Evolutionary conservation across 2,329 filamentous ascomycete genomes (phyloP).

Genomic region (Onygena corvina): DNA sequence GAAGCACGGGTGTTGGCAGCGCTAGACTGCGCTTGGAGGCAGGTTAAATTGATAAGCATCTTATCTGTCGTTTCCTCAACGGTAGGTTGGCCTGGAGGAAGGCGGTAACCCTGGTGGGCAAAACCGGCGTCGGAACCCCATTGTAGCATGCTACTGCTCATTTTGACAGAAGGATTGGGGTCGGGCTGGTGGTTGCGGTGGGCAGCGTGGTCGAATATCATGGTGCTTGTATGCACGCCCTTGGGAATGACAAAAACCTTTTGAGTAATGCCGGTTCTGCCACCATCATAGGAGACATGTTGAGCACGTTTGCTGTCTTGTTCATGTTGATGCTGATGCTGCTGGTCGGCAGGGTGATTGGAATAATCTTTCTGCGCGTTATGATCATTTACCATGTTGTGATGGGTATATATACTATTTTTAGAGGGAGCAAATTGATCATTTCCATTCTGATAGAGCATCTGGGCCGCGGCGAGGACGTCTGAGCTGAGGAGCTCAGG

Average conservation of each 20-base stretch:
- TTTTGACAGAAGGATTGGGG: not conserved
- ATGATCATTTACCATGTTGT: conserved; percentile 10
- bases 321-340: not conserved
- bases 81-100: conserved; percentile 46
- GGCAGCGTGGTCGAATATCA: conserved; percentile 27
- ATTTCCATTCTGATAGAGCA: conserved; percentile 30
- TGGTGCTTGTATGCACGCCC: conserved; percentile 28
- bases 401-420: conserved; percentile 19
- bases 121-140: conserved; percentile 62
- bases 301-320: not conserved
- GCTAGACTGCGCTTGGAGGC: conserved; percentile 47
- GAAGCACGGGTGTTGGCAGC: conserved; percentile 48
- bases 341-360: not conserved
- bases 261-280: not conserved
- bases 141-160: conserved; percentile 36
- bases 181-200: conserved; percentile 26
- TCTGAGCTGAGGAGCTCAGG: conserved; percentile 31
- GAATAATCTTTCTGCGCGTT: not conserved
- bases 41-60: conserved; percentile 45
- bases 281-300: not conserved
- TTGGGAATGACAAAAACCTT: conserved; percentile 8
- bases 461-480: conserved; percentile 47
- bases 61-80: conserved; percentile 46
- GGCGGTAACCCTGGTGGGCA: conserved; percentile 47
- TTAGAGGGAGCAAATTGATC: conserved; percentile 23